A percentile compares a stretch with the other conserved stretches of the same genome.
Evolutionary conservation across 73 alveolate species (phyloP).

Genomic region (Tetrahymena malaccensis): DNA sequence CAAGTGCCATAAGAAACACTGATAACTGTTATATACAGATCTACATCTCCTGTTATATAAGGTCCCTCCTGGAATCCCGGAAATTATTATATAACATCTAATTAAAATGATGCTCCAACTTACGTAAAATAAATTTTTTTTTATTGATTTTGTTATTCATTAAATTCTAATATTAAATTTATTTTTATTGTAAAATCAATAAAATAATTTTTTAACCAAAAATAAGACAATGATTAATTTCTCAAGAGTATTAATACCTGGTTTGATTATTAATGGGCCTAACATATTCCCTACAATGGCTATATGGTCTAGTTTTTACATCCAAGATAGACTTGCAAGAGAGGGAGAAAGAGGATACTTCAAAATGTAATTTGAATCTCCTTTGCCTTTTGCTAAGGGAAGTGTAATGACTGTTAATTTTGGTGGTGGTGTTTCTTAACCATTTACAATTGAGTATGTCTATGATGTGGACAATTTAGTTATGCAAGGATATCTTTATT

Average conservation of each 20-base stretch:
- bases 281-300: slow-evolving; percentile 12
- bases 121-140: neutral
- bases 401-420: neutral
- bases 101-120: neutral
- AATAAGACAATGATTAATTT: neutral
- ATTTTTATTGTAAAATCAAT: neutral
- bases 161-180: too few species aligned
- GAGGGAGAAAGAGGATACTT: slow-evolving; percentile 36
- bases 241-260: neutral
- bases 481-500: slow-evolving; percentile 1
- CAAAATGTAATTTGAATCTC: slow-evolving; percentile 3
- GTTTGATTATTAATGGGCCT: slow-evolving; percentile 11
- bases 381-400: neutral
- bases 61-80: neutral
- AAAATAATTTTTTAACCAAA: neutral
- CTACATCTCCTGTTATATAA: neutral
- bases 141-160: neutral
- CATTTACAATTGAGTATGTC: neutral
- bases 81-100: neutral
- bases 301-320: slow-evolving; percentile 6
- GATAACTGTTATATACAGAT: neutral
- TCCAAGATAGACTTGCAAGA: slow-evolving; percentile 6
- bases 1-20: neutral
- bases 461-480: neutral
- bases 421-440: neutral